Conservation (phyloP, 2,329 filamentous ascomycete genomes). For the Neopestalotiopsis clavispora region DNA sequence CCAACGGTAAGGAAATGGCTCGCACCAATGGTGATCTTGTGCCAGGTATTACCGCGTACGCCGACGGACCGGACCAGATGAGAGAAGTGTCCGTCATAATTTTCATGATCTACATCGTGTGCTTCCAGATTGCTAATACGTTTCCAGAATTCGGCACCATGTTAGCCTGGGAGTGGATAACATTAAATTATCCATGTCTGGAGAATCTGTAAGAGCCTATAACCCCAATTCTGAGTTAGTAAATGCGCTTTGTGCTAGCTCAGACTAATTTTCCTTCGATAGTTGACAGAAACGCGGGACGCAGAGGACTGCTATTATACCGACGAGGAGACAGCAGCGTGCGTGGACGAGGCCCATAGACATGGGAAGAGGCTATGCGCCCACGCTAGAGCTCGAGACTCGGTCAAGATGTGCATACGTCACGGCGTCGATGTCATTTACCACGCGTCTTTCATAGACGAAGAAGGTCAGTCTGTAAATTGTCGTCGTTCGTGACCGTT, state of each 20-base stretch:
- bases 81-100: too few species aligned
- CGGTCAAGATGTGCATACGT: conserved; percentile 46
- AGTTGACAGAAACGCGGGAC: conserved; percentile 26
- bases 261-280: conserved; percentile 38
- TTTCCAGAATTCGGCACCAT: too few species aligned
- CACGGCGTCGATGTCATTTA: conserved; percentile 53
- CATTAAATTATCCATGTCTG: too few species aligned
- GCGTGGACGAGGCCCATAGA: conserved; percentile 51
- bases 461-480: conserved; percentile 26
- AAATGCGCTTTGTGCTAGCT: too few species aligned
- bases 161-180: too few species aligned
- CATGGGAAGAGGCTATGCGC: conserved; percentile 45
- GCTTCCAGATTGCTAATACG: too few species aligned
- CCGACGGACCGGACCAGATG: too few species aligned
- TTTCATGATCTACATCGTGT: too few species aligned
- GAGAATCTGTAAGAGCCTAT: too few species aligned
- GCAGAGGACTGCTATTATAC: conserved; percentile 44
- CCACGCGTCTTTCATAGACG: conserved; percentile 50
- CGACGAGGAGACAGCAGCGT: conserved; percentile 50
- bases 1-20: conserved; percentile 55
- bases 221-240: too few species aligned
- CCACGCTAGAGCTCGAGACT: conserved; percentile 49
- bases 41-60: conserved; percentile 35
- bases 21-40: conserved; percentile 48
- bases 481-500: too few species aligned